Evolutionary conservation across 225 moss, liverwort and hornwort species (phyloP), one percentile per base, ranked within the genome.

Genomic region (Physcomitrium patens): DNA sequence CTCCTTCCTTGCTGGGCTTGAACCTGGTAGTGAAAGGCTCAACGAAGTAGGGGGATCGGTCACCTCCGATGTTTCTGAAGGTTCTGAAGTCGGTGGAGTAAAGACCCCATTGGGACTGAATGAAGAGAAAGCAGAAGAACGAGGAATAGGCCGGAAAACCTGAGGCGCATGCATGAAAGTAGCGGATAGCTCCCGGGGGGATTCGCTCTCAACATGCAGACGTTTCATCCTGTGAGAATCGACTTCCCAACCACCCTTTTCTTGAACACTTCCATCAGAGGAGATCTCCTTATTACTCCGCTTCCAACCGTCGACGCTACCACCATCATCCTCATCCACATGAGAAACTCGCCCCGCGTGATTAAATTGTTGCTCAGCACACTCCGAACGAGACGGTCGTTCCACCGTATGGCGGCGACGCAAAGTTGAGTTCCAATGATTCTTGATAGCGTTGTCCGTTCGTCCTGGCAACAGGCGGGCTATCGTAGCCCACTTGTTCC

Each of bases 401-500:
- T 91, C 94, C 0, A 89, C 90, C 55, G 89, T 13, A 60, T 94
- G 86, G 2, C 96, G 84, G 5, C 97, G 94, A 7, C 97, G 89
- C 26, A 97, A 93, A 7, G 94, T 94, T 0, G 97, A 97, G 81
- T 97, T 97, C 97, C 97, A 97, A 72, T 97, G 97, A 71, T 97
- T 97, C 81, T 97, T 97, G 6, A 97, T 94, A 0, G 97, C 97
- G 89, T 97, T 97, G 79, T 97, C 97, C 9, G 97, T 97, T 46
- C 94, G 86, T 0, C 97, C 97, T 0, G 97, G 97, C 0, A 97
- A 69, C 1, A 94, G 70, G 0, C 97, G 78, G 1, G 94, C 97
- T 9, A 97, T 97, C 1, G 97, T 94, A 1, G 97, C 97, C 97
- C 97, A 97, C 77, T 97, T 97, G 69, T 97, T 97, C 26, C 97